These are phyloP conservation scores for Suzukiozyma palmioleophila DNA, from an alignment of 1,139 yeast species.

Conservation along the genomic window DNA sequence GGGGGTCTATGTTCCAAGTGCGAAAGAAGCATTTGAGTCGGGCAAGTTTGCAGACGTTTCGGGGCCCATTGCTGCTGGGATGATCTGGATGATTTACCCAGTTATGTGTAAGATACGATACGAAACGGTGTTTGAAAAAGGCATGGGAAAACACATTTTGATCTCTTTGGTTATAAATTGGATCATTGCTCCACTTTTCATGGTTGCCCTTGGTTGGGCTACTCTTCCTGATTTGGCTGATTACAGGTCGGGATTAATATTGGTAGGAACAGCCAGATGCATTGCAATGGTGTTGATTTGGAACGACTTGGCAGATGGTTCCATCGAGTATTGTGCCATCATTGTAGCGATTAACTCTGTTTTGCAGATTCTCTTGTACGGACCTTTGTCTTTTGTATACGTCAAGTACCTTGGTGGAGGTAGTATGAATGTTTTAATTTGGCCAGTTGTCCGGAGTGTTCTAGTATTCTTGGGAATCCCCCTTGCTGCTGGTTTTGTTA, in stretches of 20 bases:
- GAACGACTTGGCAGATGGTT: slow-evolving; percentile 56
- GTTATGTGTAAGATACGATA: slow-evolving; percentile 52
- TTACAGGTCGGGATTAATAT: slow-evolving; percentile 49
- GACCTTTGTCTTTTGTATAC: slow-evolving; percentile 49
- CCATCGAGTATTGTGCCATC: slow-evolving; percentile 47
- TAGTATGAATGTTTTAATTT: not conserved
- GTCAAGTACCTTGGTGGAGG: slow-evolving; percentile 12
- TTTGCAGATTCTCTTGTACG: slow-evolving; percentile 50
- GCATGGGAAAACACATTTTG: slow-evolving; percentile 26
- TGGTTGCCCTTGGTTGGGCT: slow-evolving; percentile 58
- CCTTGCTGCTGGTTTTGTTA: slow-evolving; percentile 40
- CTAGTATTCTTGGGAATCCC: slow-evolving; percentile 56
- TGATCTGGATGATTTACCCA: slow-evolving; percentile 57
- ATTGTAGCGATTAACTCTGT: slow-evolving; percentile 50
- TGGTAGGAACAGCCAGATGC: slow-evolving; percentile 60
- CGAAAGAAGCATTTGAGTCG: slow-evolving; percentile 26
- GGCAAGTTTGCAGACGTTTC: slow-evolving; percentile 26
- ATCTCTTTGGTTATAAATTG: slow-evolving; percentile 48
- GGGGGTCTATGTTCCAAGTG: slow-evolving; percentile 28
- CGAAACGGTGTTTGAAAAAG: slow-evolving; percentile 27
- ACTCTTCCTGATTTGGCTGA: slow-evolving; percentile 46
- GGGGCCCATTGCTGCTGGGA: slow-evolving; percentile 49
- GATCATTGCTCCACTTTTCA: slow-evolving; percentile 54
- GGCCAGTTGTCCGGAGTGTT: slow-evolving; percentile 46
- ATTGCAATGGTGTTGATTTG: slow-evolving; percentile 64